Evolutionary conservation across 2,329 filamentous ascomycete genomes (phyloP), one percentile per base, ranked within the genome.

Genomic region (Fusarium papillatum): DNA sequence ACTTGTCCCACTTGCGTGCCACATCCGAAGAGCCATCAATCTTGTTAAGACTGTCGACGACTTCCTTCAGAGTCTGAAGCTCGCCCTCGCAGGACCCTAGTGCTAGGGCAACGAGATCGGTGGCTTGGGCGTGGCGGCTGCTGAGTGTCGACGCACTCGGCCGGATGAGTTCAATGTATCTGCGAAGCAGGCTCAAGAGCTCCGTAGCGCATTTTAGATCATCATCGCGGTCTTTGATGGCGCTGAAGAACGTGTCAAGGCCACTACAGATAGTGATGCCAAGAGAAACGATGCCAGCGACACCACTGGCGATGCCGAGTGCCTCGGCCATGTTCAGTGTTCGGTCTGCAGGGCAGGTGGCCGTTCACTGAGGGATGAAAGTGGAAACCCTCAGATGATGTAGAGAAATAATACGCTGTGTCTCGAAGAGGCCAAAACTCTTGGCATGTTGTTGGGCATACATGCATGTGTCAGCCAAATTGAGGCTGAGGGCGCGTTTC

Each of bases 251-350:
- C 3, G 16, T 34, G 1, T 66, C 19, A 0, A 71, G 16, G 1
- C 66, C 69, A 6, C 55, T 55, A 8, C 24, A 72, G 1, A 72
- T 17, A 0, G 26, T 63, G 2, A 71, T 0, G 0, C 62, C 68
- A 1, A 72, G 53, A 11, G 68, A 72, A 19, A 72, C 5, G 5
- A 72, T 39, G 11, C 70, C 70, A n/a, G 70, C 55, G 14, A 72
- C 46, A 7, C 62, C 68, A 11, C 4, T 71, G 3, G 68, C 53
- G 2, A 63, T 38, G 7, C 55, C 62, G 0, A 71, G 24, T 39
- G 55, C 43, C 1, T 72, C 68, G 2, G 31, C 39, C 62, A 71
- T 72, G n/a, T 39, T 39, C 22, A 6, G 16, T 2, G 26, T 10
- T n/a, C 11, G 6, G 36, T 16, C 16, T 38, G 17, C 14, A 38